Percentiles rank a stretch among this genome's conserved stretches.
These are phyloP conservation scores for Teratosphaeria nubilosa DNA, from an alignment of 2,329 filamentous ascomycete species.

Conservation along the genomic window DNA sequence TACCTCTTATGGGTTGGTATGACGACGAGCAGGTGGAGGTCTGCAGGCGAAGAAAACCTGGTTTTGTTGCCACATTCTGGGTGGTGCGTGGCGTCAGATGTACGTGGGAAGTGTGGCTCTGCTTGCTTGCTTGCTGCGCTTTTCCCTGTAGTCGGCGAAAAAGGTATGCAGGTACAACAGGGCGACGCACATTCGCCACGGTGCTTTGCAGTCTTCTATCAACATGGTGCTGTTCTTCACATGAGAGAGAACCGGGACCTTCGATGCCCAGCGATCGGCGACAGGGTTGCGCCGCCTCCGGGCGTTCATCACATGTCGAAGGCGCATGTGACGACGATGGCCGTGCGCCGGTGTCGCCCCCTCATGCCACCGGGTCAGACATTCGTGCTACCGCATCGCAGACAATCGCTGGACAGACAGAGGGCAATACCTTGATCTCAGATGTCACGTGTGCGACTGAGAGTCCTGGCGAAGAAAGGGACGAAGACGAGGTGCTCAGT, in stretches of 20 bases:
- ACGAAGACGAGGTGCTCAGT: slow-evolving; percentile 3
- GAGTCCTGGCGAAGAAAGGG: slow-evolving; percentile 34
- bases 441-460: neutral
- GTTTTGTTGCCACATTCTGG: neutral
- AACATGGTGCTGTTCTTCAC: neutral
- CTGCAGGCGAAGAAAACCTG: neutral
- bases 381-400: neutral
- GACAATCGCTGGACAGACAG: neutral
- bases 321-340: neutral
- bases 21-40: neutral
- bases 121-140: neutral
- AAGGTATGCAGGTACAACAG: neutral
- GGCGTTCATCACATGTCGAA: neutral
- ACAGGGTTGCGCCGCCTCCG: neutral
- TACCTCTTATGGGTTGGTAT: neutral
- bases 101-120: neutral
- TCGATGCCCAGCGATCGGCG: neutral
- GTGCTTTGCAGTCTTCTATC: no score
- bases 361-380: neutral
- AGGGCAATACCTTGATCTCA: neutral
- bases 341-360: neutral
- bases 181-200: neutral
- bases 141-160: neutral
- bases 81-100: neutral
- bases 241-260: neutral